phyloP scores from a whole-genome alignment of 768 basidiomycete species.

The Phylloporus sp. region DNA sequence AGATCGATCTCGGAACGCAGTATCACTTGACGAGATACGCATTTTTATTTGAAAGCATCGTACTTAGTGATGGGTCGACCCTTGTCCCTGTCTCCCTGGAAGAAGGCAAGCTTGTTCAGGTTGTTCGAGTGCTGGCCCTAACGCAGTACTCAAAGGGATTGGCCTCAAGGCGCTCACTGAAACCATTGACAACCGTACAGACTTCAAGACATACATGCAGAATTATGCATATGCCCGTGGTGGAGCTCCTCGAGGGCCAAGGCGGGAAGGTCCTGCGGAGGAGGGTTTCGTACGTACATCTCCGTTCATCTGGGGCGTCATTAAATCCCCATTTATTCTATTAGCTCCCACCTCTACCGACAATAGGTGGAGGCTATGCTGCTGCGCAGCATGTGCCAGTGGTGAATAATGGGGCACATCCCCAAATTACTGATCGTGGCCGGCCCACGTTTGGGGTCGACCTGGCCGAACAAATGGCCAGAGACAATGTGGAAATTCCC shows the following conservation, averaged over 20 bases:
- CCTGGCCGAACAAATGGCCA: slow-evolving; percentile 86
- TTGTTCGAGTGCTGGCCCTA: not conserved
- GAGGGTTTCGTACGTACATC: slow-evolving; percentile 83
- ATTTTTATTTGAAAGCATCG: slow-evolving; percentile 87
- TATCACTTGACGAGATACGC: slow-evolving; percentile 95
- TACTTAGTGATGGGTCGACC: slow-evolving; percentile 83
- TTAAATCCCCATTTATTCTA: slow-evolving; percentile 6
- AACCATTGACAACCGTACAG: slow-evolving; percentile 87
- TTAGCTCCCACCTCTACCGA: slow-evolving; percentile 61
- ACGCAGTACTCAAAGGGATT: slow-evolving; percentile 35
- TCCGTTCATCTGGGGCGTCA: not conserved
- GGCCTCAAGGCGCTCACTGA: slow-evolving; percentile 87
- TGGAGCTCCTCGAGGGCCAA: slow-evolving; percentile 59
- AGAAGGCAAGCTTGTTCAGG: slow-evolving; percentile 46
- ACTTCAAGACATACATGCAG: slow-evolving; percentile 97
- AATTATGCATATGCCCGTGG: slow-evolving; percentile 92
- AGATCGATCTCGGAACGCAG: slow-evolving; percentile 96
- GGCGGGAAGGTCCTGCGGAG: slow-evolving; percentile 83
- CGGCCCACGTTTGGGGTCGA: slow-evolving; percentile 91
- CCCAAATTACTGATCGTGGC: slow-evolving; percentile 49
- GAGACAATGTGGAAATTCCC: slow-evolving; percentile 89
- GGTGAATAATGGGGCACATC: slow-evolving; percentile 25
- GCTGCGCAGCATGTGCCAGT: slow-evolving; percentile 24
- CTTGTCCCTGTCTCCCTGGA: slow-evolving; percentile 68
- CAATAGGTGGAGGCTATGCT: slow-evolving; percentile 32